phyloP scores from a whole-genome alignment of 2,329 filamentous ascomycete species.

The Dactylellina leptospora region DNA sequence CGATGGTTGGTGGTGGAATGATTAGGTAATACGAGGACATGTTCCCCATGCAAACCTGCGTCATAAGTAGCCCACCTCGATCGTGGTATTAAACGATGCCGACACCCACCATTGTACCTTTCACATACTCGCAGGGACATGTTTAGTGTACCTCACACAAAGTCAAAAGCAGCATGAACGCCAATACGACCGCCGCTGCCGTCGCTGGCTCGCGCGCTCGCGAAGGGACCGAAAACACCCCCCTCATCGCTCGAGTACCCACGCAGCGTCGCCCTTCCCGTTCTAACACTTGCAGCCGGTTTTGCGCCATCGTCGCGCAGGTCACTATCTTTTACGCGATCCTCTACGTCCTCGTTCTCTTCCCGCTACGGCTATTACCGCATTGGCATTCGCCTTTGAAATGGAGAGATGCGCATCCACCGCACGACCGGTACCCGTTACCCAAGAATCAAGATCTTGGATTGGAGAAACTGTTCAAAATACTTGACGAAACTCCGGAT shows the following conservation, averaged over 20 bases:
- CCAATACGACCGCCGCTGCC: conserved; percentile 16
- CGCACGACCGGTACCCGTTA: conserved; percentile 40
- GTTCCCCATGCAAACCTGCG: too few species aligned
- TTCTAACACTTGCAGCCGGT: conserved; percentile 36
- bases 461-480: conserved; percentile 17
- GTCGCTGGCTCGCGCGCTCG: conserved; percentile 21
- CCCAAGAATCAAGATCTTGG: conserved; percentile 31
- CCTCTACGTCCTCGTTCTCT: conserved; percentile 38
- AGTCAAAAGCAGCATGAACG: conserved; percentile 38
- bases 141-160: too few species aligned
- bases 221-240: conserved; percentile 23
- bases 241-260: conserved; percentile 29
- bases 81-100: too few species aligned
- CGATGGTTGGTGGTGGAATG: too few species aligned
- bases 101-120: too few species aligned
- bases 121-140: too few species aligned
- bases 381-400: conserved; percentile 18
- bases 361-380: conserved; percentile 33
- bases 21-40: too few species aligned
- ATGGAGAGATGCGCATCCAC: conserved; percentile 29
- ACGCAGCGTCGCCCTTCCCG: conserved; percentile 20
- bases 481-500: conserved; percentile 34
- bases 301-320: conserved; percentile 39
- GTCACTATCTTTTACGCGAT: conserved; percentile 48
- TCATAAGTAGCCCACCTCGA: too few species aligned